Base-by-base conservation (phyloP, 2,329 filamentous ascomycete species). In the Fusarium decemcellulare region DNA sequence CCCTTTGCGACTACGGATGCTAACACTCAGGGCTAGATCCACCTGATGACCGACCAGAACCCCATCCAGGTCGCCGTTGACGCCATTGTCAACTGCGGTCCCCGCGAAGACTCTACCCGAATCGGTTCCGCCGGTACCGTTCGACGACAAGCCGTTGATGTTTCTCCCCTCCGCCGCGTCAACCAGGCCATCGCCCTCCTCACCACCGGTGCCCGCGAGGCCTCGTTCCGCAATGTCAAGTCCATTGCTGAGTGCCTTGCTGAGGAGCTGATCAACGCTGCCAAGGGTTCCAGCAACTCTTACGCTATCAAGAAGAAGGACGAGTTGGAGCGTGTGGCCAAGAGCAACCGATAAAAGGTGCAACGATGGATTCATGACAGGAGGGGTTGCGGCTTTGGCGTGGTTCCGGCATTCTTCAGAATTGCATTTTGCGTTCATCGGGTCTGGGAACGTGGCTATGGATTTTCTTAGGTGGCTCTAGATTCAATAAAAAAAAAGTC, bases 251-350 rank as follows among this genome's bases (percentile, higher is more conserved):
- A 99, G 91, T 98, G 96, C 90, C 89, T 99, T 81, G 96, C 96
- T 83, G 97, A 99, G 88, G 96, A 99, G 92, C 91, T 99, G 85
- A 98, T 99, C 92, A 99, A 99, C 91, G 97, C 97, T 84, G 97
- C 97, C 86, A 99, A 99, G 94, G 96, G 96, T 82, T 97, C 93
- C 92, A 97, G 93, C 88, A 99, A 99, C 94, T 98, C 95, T 78
- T 99, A 98, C 86, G 96, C 97, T 81, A 99, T 99, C 92, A 99
- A 99, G 94, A 99, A 99, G 94, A 99, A 99, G 95, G 96, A 99
- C 86, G 97, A 99, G 93, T 87, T 99, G 88, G 96, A 99, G 93
- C 96, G 96, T 96, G 96, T 99, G 81, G 96, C 96, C 88, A 99
- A 99, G 94, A 94, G 91, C 91, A 99, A 99, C 92, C 93, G 96